Evolutionary conservation across 768 basidiomycete genomes (phyloP), one percentile per base, ranked within the genome.

Genomic region (Xanthoconium purpureum): DNA sequence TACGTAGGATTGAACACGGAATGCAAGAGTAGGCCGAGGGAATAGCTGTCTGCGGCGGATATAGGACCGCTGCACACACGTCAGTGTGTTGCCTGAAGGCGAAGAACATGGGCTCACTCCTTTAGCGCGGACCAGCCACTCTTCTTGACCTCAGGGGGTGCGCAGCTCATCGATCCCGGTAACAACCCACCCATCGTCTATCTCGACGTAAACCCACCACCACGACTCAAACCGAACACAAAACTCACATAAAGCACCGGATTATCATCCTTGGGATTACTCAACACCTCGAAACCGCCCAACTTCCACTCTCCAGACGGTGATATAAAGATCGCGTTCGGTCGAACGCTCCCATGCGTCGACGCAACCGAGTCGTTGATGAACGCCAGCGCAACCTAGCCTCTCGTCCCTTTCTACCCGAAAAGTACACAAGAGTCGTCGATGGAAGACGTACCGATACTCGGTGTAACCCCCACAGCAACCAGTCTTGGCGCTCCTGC

Each of bases 281-380:
- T 94, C 59, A 97, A 71, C 0, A 96, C 74, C 65, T 99, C 97
- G 66, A 98, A 94, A 1, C 96, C 96, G 18, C 92, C 95, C 9
- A 99, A 75, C 66, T 91, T 91, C 97, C 96, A 98, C 75, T 99
- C 97, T 6, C 96, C 92, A 0, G 93, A 91, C 0, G 88, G 87
- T 1, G 96, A 93, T 50, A 97, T 84, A 67, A 97, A 98, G 55
- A 98, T 83, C 1, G 91, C 85, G 55, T 81, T 79, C n/a, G 81
- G 70, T 56, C 84, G 77, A 54, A 95, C 67, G 61, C 86, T 89
- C 20, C 93, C 94, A 63, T 97, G 94, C 0, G 91, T 90, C 3
- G 91, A 91, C 28, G 81, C 73, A 51, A 84, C 88, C 9, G 90
- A 80, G 40, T 91, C 88, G 64, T 98, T 98, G 54, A 98, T 70